Evolutionary conservation across 345 rosid species (phyloP).

Genomic region (Odontarrhena argentea): DNA sequence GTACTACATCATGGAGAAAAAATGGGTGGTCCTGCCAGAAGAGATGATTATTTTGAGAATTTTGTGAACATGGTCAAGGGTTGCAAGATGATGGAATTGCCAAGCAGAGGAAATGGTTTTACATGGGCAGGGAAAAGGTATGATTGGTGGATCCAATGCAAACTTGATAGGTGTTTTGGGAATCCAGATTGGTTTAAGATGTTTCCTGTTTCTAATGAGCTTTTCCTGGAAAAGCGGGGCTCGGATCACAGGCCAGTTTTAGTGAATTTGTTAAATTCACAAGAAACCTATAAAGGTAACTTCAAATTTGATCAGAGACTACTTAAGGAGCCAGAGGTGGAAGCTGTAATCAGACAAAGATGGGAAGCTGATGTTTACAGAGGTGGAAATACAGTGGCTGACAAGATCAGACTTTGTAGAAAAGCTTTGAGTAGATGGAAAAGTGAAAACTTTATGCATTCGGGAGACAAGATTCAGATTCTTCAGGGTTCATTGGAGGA

Average conservation of each 20-base stretch:
- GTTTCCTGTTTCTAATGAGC: neutral
- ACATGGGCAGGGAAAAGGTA: neutral
- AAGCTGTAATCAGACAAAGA: neutral
- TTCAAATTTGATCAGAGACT: neutral
- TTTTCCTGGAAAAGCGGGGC: neutral
- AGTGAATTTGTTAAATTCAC: neutral
- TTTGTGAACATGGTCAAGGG: neutral
- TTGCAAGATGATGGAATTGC: neutral
- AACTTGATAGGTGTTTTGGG: neutral
- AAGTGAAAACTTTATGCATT: neutral
- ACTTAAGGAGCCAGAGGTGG: neutral
- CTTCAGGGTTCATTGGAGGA: no score
- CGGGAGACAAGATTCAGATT: no score
- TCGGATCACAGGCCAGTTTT: neutral
- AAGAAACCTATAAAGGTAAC: neutral
- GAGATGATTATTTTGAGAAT: rapidly evolving
- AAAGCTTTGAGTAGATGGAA: neutral
- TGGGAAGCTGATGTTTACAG: no score
- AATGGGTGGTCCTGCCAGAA: neutral
- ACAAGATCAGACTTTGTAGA: neutral
- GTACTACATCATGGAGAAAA: neutral
- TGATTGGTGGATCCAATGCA: neutral
- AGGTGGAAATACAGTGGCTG: no score
- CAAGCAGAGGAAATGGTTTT: neutral
- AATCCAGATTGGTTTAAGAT: neutral